These are phyloP conservation scores for Blumeria graminis DNA, from an alignment of 2,329 filamentous ascomycete genomes.

Conservation along the genomic window DNA sequence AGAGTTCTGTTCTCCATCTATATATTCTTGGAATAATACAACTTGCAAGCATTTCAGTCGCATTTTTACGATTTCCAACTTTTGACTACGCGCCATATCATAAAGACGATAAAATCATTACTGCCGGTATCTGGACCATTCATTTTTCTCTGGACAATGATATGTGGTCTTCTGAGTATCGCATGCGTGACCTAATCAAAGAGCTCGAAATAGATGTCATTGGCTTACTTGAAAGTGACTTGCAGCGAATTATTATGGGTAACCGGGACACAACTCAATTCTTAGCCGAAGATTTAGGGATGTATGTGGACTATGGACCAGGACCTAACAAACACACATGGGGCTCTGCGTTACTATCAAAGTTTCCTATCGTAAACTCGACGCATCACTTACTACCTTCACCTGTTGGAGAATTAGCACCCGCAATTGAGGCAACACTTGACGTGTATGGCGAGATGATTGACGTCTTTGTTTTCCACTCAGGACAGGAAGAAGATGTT, in stretches of 20 bases:
- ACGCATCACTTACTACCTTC: slow-evolving; percentile 88
- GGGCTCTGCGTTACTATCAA: slow-evolving; percentile 79
- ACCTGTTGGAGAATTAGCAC: slow-evolving; percentile 81
- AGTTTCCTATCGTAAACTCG: slow-evolving; percentile 92
- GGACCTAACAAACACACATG: slow-evolving; percentile 98
- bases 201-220: slow-evolving; percentile 95
- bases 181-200: slow-evolving; percentile 74
- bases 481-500: slow-evolving; percentile 85
- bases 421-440: slow-evolving; percentile 88
- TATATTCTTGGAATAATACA: slow-evolving; percentile 56
- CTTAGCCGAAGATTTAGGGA: slow-evolving; percentile 84
- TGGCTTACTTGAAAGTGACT: slow-evolving; percentile 78
- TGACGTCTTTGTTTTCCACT: slow-evolving; percentile 96
- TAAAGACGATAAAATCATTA: slow-evolving; percentile 62
- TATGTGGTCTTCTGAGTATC: slow-evolving; percentile 93
- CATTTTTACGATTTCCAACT: slow-evolving; percentile 75
- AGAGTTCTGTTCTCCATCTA: slow-evolving; percentile 37
- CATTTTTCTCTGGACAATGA: slow-evolving; percentile 96
- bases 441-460: slow-evolving; percentile 76
- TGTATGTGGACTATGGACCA: slow-evolving; percentile 95
- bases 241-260: slow-evolving; percentile 97
- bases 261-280: slow-evolving; percentile 92
- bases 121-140: slow-evolving; percentile 94
- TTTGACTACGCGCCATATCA: slow-evolving; percentile 88
- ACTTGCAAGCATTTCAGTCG: slow-evolving; percentile 52